Base-by-base conservation (phyloP, 176 grass and related monocot genomes). In the Oryza punctata region DNA sequence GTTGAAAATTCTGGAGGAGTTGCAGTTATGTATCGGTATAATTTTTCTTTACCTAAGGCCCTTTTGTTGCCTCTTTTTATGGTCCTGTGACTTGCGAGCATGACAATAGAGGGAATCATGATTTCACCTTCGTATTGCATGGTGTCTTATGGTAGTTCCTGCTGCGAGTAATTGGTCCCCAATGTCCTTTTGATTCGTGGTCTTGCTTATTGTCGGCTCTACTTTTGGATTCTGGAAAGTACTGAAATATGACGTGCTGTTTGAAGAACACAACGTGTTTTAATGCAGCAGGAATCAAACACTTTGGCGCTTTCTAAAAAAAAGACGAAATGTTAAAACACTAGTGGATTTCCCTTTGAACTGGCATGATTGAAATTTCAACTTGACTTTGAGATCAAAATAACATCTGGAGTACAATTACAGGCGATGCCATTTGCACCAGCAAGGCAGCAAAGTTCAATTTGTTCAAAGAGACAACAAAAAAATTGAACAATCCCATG, bases 51-150 rank as follows among this genome's bases (percentile, higher is more conserved):
- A 44, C 38, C 60, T 8, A 12, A 84, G 45, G 67, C 72, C 67
- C 33, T 85, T 85, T 59, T 21, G 38, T 10, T 77, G 23, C 76
- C 67, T 64, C 67, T 63, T 29, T 72, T 45, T 23, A 61, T 57
- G 57, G 65, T 82, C 11, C 21, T 30, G 16, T 68, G 37, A 35
- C 49, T 49, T 50, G 38, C 38, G 65, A 66, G n/a, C 50, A 76
- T n/a, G 78, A 54, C 63, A 75, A 28, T 45, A 7, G 61, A 74
- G 16, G 49, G 28, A 69, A 70, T 75, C 23, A 3, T 71, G 82
- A n/a, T 70, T 18, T 33, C 46, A 40, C 24, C 12, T 43, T 30
- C 6, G 1, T 18, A 6, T 12, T 29, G 30, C 27, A 18, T 7
- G 7, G 35, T 26, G 24, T 23, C 38, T 52, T 65, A 41, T 41